A percentile compares a stretch with the other conserved stretches of the same genome.
These are phyloP conservation scores for Pseudogymnoascus sp. DNA, from an alignment of 2,329 filamentous ascomycete species.

Conservation along the genomic window DNA sequence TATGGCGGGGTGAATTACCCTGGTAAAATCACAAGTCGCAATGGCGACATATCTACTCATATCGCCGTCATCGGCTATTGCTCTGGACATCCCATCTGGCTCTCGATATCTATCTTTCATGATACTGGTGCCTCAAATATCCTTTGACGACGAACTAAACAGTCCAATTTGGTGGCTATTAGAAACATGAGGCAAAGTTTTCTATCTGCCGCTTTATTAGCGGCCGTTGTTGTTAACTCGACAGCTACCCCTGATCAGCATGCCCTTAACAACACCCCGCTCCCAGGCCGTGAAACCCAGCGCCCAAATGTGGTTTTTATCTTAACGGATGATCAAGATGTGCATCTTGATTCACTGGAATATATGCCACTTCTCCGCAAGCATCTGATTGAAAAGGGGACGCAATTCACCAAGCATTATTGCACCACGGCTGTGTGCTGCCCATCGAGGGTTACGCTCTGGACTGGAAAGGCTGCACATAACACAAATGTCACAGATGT, in stretches of 20 bases:
- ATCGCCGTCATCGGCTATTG: background rate
- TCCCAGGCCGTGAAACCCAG: background rate
- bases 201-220: constrained; percentile 13
- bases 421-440: constrained; percentile 58
- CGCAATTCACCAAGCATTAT: constrained; percentile 50
- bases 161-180: background rate
- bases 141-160: background rate
- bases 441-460: constrained; percentile 53
- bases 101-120: background rate
- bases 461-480: constrained; percentile 56
- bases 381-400: constrained; percentile 49
- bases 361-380: constrained; percentile 51
- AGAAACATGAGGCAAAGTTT: constrained; percentile 12
- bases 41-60: background rate
- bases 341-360: constrained; percentile 51
- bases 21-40: background rate
- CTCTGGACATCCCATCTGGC: background rate
- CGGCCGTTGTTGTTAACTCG: constrained; percentile 11
- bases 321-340: constrained; percentile 59
- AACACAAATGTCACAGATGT: constrained; percentile 55
- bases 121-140: background rate
- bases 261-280: background rate
- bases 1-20: background rate
- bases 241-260: constrained; percentile 14
- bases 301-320: constrained; percentile 55